A percentile compares a stretch with the other conserved stretches of the same genome.
Evolutionary conservation across 176 grass and related monocot species (phyloP).

Genomic region (Raddia distichophylla): DNA sequence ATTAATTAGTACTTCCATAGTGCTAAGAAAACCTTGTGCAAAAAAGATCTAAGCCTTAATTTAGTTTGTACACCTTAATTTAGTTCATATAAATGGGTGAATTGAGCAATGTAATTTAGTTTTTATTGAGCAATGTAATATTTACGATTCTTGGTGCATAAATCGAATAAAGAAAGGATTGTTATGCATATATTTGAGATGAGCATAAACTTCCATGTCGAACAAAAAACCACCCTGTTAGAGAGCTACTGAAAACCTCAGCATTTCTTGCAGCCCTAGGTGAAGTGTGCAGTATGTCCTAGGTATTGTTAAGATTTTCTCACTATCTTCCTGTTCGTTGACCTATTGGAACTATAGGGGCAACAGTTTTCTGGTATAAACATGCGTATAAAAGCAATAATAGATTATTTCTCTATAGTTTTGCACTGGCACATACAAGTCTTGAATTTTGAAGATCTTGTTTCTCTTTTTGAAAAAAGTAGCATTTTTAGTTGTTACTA

Average conservation of each 20-base stretch:
- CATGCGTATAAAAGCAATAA: neutral
- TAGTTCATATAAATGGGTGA: neutral
- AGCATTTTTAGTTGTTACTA: neutral
- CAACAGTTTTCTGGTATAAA: constrained; percentile 20
- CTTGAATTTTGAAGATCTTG: neutral
- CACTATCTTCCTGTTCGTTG: neutral
- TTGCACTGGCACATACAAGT: neutral
- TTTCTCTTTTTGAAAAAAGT: neutral
- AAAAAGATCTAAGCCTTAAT: neutral
- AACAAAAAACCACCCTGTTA: neutral
- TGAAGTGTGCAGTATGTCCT: neutral
- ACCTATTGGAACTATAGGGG: neutral
- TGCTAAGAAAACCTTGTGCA: neutral
- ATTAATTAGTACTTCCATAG: constrained; percentile 6
- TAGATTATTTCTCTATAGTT: no score
- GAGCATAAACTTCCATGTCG: neutral
- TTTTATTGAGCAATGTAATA: constrained; percentile 2
- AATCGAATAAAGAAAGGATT: neutral
- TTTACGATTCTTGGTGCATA: neutral
- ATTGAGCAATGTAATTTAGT: neutral
- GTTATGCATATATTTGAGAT: neutral
- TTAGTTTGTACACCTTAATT: neutral
- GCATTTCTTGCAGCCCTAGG: neutral
- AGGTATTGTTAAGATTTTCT: neutral
- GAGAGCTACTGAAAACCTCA: no score